A percentile compares a stretch with the other conserved stretches of the same genome.
Evolutionary conservation across 192 early-diverging fungal species (phyloP).

Genomic region (Dissophora ornata): DNA sequence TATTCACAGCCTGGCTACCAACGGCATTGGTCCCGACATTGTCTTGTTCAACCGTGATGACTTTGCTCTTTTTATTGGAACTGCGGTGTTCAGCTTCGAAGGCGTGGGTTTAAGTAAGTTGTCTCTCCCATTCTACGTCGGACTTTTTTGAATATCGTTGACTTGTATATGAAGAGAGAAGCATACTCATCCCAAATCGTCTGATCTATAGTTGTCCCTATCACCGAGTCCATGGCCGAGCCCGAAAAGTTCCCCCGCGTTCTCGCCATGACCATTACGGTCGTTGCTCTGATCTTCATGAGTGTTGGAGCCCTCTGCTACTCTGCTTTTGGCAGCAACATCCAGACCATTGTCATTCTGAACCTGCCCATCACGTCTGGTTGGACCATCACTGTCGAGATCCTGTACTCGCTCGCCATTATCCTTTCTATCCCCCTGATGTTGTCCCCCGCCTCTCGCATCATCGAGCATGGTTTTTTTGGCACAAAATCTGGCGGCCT

Average conservation of each 20-base stretch:
- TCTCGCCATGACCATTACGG: conserved; percentile 55
- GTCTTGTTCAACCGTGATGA: conserved; percentile 74
- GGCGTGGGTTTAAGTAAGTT: conserved; percentile 79
- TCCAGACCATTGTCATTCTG: conserved; percentile 81
- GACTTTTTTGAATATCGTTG: too few relatives aligned
- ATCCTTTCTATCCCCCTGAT: conserved; percentile 78
- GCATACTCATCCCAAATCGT: too few relatives aligned
- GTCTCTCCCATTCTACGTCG: too few relatives aligned
- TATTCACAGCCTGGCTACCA: conserved; percentile 71
- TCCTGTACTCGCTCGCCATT: conserved; percentile 80
- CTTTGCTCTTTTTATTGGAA: conserved; percentile 92
- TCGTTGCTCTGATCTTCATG: conserved; percentile 58
- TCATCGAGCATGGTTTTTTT: conserved; percentile 74
- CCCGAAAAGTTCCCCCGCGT: conserved; percentile 65
- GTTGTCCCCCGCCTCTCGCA: conserved; percentile 77
- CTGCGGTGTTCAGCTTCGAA: conserved; percentile 93
- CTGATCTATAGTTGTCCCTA: conserved; percentile 64
- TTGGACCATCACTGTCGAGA: conserved; percentile 68
- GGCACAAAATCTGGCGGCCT: conserved; percentile 62
- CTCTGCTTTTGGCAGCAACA: conserved; percentile 72
- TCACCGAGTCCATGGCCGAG: conserved; percentile 67
- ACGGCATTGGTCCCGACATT: conserved; percentile 70
- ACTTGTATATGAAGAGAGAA: too few relatives aligned
- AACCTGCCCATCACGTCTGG: conserved; percentile 63
- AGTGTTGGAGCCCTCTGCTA: conserved; percentile 68